Conservation (phyloP, 192 early-diverging fungal genomes). For the Pilobolus umbonatus region DNA sequence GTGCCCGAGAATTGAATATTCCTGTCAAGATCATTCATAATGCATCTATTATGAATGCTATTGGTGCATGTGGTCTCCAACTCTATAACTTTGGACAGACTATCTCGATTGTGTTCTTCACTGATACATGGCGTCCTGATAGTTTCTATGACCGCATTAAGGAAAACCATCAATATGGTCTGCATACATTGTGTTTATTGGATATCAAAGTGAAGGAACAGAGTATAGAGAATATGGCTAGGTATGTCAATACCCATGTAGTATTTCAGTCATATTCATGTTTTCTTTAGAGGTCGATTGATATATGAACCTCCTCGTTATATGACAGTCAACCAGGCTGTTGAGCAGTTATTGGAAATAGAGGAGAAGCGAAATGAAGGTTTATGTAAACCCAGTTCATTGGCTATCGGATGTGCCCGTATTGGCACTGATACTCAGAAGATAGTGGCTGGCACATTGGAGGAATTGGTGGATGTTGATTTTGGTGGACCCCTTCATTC, state of each 20-base stretch:
- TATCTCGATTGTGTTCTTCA: constrained; percentile 98
- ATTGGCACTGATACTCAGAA: constrained; percentile 80
- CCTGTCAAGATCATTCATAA: constrained; percentile 93
- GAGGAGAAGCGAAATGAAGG: constrained; percentile 74
- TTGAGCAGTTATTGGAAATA: constrained; percentile 89
- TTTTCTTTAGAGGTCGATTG: constrained; percentile 59
- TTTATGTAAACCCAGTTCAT: constrained; percentile 70
- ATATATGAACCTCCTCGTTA: constrained; percentile 98
- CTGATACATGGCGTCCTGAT: constrained; percentile 93
- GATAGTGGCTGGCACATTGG: constrained; percentile 83
- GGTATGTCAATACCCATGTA: constrained; percentile 27
- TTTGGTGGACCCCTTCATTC: constrained; percentile 96
- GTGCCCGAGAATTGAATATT: constrained; percentile 83
- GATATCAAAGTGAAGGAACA: constrained; percentile 99
- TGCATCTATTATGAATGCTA: constrained; percentile 99
- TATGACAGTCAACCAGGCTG: constrained; percentile 94
- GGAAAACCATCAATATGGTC: constrained; percentile 73
- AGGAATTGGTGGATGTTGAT: constrained; percentile 76
- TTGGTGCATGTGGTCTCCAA: constrained; percentile 92
- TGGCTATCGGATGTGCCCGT: constrained; percentile 90
- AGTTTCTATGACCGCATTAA: constrained; percentile 93
- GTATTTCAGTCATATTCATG: background rate
- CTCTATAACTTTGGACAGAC: constrained; percentile 98
- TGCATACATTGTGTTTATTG: constrained; percentile 93
- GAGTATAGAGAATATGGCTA: constrained; percentile 90